A percentile compares a stretch with the other conserved stretches of the same genome.
Evolutionary conservation across 164 flowering plant genomes (phyloP).

Genomic region (Echeveria elegans): DNA sequence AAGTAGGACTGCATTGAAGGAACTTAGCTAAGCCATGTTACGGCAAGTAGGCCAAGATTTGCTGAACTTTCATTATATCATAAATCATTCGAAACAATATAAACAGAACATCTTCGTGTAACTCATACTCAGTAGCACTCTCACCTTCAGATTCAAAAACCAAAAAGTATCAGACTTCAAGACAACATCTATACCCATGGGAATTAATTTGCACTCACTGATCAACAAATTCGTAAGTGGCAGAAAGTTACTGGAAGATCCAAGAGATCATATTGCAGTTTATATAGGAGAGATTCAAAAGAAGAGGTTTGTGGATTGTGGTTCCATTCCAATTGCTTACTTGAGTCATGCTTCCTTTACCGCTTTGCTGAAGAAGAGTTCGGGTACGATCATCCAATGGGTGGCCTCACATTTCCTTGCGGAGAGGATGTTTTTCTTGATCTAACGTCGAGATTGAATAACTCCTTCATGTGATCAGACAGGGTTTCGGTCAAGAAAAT

Average conservation of each 20-base stretch:
- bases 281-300: conserved; percentile 8
- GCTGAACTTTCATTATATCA: background rate
- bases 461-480: background rate
- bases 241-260: conserved; percentile 1
- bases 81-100: background rate
- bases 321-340: conserved; percentile 8
- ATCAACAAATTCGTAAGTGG: background rate
- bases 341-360: conserved; percentile 7
- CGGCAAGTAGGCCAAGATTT: background rate
- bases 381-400: conserved; percentile 8
- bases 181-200: background rate
- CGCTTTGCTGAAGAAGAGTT: conserved; percentile 10
- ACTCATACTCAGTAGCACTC: background rate
- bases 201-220: background rate
- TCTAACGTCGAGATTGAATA: background rate
- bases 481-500: background rate
- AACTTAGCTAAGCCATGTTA: background rate
- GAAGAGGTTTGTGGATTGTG: conserved; percentile 10
- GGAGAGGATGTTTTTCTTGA: conserved; percentile 8
- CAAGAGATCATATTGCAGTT: conserved; percentile 6
- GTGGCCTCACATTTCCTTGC: conserved; percentile 8
- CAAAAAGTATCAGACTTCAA: background rate
- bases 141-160: background rate
- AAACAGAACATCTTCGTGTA: background rate
- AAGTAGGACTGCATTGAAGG: background rate